Percentiles rank a stretch among this genome's conserved stretches.
Conservation (phyloP, 257 asterid genomes). For the Phtheirospermum japonicum region DNA sequence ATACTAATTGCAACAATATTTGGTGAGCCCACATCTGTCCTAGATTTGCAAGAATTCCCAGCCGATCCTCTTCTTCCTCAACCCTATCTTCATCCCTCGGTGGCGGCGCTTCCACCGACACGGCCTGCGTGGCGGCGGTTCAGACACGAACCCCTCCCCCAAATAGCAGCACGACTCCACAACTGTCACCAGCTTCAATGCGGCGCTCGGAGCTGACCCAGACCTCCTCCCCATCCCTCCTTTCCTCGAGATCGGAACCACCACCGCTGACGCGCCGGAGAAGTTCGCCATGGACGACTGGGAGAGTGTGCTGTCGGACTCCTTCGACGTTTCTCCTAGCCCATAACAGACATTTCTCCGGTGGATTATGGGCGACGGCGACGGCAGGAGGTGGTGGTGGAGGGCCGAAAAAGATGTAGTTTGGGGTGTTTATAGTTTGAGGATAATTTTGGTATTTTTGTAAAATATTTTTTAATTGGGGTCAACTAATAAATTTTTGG, state of each 20-base stretch:
- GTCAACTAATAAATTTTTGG: too few species aligned
- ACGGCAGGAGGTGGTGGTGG: too few species aligned
- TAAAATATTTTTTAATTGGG: too few species aligned
- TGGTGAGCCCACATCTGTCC: slow-evolving; percentile 80
- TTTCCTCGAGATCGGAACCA: slow-evolving; percentile 48
- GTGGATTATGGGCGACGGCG: slow-evolving; percentile 96
- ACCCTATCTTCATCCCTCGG: slow-evolving; percentile 84
- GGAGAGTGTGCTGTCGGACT: slow-evolving; percentile 79
- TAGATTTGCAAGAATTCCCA: slow-evolving; percentile 69
- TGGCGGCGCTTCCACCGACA: slow-evolving; percentile 58
- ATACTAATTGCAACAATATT: slow-evolving; percentile 22
- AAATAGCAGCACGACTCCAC: slow-evolving; percentile 82
- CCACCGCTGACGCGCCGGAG: slow-evolving; percentile 44
- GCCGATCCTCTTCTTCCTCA: slow-evolving; percentile 72
- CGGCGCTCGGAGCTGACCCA: slow-evolving; percentile 55
- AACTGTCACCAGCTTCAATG: slow-evolving; percentile 74
- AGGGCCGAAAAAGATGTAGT: too few species aligned
- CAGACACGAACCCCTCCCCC: slow-evolving; percentile 59
- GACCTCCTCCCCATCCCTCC: slow-evolving; percentile 56
- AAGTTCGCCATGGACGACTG: slow-evolving; percentile 76
- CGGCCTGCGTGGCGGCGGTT: slow-evolving; percentile 86
- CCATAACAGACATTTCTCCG: slow-evolving; percentile 72
- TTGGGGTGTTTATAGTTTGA: too few species aligned
- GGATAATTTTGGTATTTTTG: too few species aligned
- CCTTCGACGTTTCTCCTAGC: slow-evolving; percentile 59